Percentiles rank a stretch among this genome's conserved stretches.
Evolutionary conservation across 2,329 filamentous ascomycete genomes (phyloP).

Genomic region (Penicillium thymicola): DNA sequence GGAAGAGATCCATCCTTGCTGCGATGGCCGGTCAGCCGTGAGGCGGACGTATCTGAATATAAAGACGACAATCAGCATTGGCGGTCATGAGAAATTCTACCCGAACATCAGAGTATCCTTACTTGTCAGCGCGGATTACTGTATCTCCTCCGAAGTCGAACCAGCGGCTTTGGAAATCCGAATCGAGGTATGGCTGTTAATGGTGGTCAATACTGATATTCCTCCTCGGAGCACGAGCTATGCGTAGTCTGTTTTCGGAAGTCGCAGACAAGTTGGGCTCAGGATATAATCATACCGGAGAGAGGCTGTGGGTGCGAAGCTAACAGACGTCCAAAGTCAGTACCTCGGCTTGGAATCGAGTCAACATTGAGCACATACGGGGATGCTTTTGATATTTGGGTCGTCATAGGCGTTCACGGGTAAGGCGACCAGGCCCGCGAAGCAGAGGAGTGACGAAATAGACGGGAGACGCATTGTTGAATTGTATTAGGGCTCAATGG

Average conservation of each 20-base stretch:
- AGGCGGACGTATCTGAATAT: constrained; percentile 77
- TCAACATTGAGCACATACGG: constrained; percentile 49
- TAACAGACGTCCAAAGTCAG: constrained; percentile 39
- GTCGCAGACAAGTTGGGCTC: background rate
- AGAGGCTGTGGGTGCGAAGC: constrained; percentile 83
- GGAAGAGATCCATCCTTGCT: constrained; percentile 90
- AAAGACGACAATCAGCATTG: background rate
- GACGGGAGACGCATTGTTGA: constrained; percentile 33
- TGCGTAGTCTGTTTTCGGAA: constrained; percentile 3
- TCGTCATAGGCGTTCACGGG: constrained; percentile 43
- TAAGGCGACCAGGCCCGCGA: constrained; percentile 33
- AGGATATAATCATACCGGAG: constrained; percentile 59
- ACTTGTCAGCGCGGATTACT: constrained; percentile 69
- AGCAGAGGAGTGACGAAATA: constrained; percentile 35
- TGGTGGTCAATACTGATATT: constrained; percentile 16
- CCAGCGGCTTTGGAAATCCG: constrained; percentile 97
- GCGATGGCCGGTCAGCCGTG: constrained; percentile 83
- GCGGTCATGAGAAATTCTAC: background rate
- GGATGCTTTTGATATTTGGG: constrained; percentile 61
- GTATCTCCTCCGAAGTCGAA: constrained; percentile 98
- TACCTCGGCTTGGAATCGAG: constrained; percentile 9
- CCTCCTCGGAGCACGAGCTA: constrained; percentile 2
- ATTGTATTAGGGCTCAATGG: constrained; percentile 17
- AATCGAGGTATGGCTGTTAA: constrained; percentile 86
- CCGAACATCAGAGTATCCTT: constrained; percentile 1